phyloP scores from a whole-genome alignment of 192 early-diverging fungal species.

The Bifiguratus adelaidae region DNA sequence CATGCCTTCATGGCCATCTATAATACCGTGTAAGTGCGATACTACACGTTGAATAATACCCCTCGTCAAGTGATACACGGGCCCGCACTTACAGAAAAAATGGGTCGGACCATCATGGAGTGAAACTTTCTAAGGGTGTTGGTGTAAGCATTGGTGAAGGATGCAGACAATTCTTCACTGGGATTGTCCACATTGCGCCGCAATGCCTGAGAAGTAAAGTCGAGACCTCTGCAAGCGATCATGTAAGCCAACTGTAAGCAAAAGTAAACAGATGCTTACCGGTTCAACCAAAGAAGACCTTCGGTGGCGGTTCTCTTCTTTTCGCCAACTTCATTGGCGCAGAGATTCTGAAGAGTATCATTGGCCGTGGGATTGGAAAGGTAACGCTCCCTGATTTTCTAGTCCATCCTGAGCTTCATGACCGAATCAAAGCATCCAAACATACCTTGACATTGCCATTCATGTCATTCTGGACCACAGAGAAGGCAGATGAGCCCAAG shows the following conservation, averaged over 20 bases:
- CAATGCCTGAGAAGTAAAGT: constrained; percentile 64
- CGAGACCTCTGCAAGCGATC: constrained; percentile 46
- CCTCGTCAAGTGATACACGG: not conserved
- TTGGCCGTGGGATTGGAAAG: constrained; percentile 49
- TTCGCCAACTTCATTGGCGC: constrained; percentile 58
- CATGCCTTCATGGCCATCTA: constrained; percentile 88
- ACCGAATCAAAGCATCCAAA: not conserved
- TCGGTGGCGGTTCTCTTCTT: constrained; percentile 83
- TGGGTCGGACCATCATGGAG: constrained; percentile 50
- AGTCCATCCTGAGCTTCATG: not conserved
- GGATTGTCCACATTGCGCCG: constrained; percentile 41
- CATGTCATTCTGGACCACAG: constrained; percentile 86
- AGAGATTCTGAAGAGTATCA: constrained; percentile 76
- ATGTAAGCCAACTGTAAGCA: not conserved
- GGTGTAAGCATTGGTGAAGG: constrained; percentile 66
- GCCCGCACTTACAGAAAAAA: constrained; percentile 43
- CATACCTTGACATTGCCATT: constrained; percentile 79
- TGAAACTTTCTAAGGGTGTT: constrained; percentile 61
- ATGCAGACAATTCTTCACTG: constrained; percentile 50
- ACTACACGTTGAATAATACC: not conserved
- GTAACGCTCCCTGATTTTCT: constrained; percentile 79
- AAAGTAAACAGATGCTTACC: constrained; percentile 29
- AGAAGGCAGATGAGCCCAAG: constrained; percentile 64
- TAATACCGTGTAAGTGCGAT: not conserved
- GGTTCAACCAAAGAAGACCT: constrained; percentile 88